Base-by-base conservation (phyloP, 257 asterid species). In the Solanum sitiens region DNA sequence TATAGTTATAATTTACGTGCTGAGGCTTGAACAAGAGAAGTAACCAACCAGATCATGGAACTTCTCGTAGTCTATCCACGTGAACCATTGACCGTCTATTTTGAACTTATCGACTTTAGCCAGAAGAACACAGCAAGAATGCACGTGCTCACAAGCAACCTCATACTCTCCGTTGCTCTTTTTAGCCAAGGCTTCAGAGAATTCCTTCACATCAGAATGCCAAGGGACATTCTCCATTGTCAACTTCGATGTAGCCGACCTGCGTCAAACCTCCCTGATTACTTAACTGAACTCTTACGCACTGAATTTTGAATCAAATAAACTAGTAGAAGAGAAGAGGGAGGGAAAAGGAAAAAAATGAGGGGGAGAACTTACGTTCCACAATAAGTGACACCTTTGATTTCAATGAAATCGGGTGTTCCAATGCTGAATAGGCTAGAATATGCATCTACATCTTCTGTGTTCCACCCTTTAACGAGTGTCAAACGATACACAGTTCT, bases 201-300 rank as follows among this genome's bases (percentile, higher is more conserved):
- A 97, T 65, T 92, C 96, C 87, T 94, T 94, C 72, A 97, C 99
- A 90, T 97, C 99, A 85, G 95, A 13, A 93, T 97, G 99, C 99
- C 99, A 96, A 3, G 99, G 99, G 33, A 97, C 99, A 87, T 97
- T 97, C 93, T 95, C 99, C 99, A 96, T 97, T 18, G 99, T 97
- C 89, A 97, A 88, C 90, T 97, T 97, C 23, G 99, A 97, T 50
- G 99, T 97, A 84, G 99, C 99, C 71, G 99, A 89, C 92, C 99
- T 96, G 95, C 86, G 65, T 88, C 15, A 30, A 56, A 40, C 15
- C 40, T 21, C 47, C 35, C 50, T 71, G 30, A n/a, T 56, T 47
- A 16, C 73, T 63, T 72, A 13, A 75, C 67, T 44, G 73, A 40
- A 30, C 37, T 84, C n/a, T 8, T 50, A 42, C 25, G 39, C 32